Base-by-base conservation (phyloP, 129 eudicot genomes). In the Solidago caesia region DNA sequence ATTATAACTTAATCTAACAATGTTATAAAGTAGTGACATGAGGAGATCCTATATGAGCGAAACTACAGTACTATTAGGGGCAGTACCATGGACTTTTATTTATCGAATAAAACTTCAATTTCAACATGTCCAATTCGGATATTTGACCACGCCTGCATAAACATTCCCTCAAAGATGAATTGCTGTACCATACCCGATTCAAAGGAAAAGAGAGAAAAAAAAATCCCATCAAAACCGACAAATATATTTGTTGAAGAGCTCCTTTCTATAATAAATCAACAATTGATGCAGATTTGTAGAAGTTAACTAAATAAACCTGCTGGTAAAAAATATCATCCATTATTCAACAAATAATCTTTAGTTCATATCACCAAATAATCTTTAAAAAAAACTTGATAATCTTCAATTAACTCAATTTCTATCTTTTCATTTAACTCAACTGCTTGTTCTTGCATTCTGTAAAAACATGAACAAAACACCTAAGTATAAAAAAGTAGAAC, bases 11-110 rank as follows among this genome's bases (percentile, higher is more conserved):
- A 44, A 27, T 7, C 27, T 14, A 7, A 73, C 26, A 13, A 25
- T 26, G 13, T 59, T 45, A 73, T 8, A 45, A 73, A 59, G 6
- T 16, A 75, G 44, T 51, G 11, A 58, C 26, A 74, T 56, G 73
- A 67, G 51, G 65, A 43, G 41, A 75, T 75, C 67, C 52, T 15
- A 44, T 44, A 42, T 2, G 42, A 56, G 60, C 44, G 13, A 77
- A 13, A 5, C 14, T 14, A 53, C 12, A 47, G 55, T 44, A 57
- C 48, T 61, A 56, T 56, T 56, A 63, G 11, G 29, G 25, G 60
- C 41, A 47, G 57, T 76, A 94, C 98, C 98, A 94, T 74, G 97
- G 96, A 82, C 91, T 83, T 78, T 87, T 88, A 82, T 94, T 94
- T 82, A 94, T 86, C n/a, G 72, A 77, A 85, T 86, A 94, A 79